Base-by-base conservation (phyloP, 176 grass and related monocot genomes). In the Oryza meridionalis region DNA sequence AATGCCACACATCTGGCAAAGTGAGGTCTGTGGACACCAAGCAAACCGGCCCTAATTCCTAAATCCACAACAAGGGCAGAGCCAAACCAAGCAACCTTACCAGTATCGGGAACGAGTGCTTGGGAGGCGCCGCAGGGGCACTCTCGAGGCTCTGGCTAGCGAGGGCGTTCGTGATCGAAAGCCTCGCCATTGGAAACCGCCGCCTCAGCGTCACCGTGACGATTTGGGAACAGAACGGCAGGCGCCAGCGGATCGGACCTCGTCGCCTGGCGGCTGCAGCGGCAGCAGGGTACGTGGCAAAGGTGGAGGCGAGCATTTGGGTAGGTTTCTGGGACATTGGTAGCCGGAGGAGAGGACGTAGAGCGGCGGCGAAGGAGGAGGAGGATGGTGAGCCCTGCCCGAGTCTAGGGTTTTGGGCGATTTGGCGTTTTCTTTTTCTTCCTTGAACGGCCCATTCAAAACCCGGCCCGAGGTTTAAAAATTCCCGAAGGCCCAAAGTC, bases 81-180 rank as follows among this genome's bases (percentile, higher is more conserved):
- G 1, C 15, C 42, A 65, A 47, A n/a, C 4, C 21, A 83, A 55
- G 43, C n/a, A 70, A 31, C 19, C 22, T 17, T 67, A 89, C 88
- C 78, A 89, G 72, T 81, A 89, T 82, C 7, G 88, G 88, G 72
- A 89, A 89, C 33, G 78, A 77, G 22, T 77, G 82, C 42, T 81
- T 81, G 40, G 43, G 82, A 50, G 65, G 70, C 15, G n/a, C 65
- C 31, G 70, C 17, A 9, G 19, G 24, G 66, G 14, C 25, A 3
- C 53, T 64, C 65, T 71, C 32, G 13, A 42, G 13, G 42, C 50
- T 55, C 66, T 32, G 53, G 42, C 67, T 67, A 42, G 83, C 24
- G 32, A 82, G 53, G 25, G 72, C 82, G 26, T 65, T 85, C 0
- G 33, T 71, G 9, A 82, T 21, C 25, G 88, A 86, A 69, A 77